Conservation (phyloP, 2,329 filamentous ascomycete species). For the Myriangium duriaei region DNA sequence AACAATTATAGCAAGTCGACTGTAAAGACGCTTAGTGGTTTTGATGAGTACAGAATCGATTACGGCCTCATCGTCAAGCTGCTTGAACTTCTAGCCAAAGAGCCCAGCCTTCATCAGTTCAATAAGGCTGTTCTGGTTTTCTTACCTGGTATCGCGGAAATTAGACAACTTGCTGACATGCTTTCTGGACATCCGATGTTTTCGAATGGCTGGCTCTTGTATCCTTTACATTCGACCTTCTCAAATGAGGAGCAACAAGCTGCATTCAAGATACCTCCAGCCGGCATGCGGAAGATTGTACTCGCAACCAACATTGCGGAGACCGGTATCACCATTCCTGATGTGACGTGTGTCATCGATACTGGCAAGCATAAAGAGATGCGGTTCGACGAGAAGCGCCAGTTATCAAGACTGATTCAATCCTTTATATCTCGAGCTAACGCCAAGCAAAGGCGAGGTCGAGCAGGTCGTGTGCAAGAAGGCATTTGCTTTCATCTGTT, state of each 20-base stretch:
- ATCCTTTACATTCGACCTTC: slow-evolving; percentile 86
- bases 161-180: slow-evolving; percentile 59
- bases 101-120: slow-evolving; percentile 53
- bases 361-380: slow-evolving; percentile 96
- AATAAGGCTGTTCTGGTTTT: slow-evolving; percentile 93
- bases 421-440: slow-evolving; percentile 93
- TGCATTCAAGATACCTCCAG: slow-evolving; percentile 75
- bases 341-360: slow-evolving; percentile 93
- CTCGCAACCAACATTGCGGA: slow-evolving; percentile 97
- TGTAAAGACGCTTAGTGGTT: slow-evolving; percentile 56
- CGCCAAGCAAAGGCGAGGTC: slow-evolving; percentile 84
- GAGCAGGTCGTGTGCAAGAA: slow-evolving; percentile 89
- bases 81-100: slow-evolving; percentile 60
- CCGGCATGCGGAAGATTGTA: slow-evolving; percentile 79
- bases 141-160: slow-evolving; percentile 80
- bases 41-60: slow-evolving; percentile 87
- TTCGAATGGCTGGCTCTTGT: slow-evolving; percentile 65
- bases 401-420: slow-evolving; percentile 81
- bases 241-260: slow-evolving; percentile 93
- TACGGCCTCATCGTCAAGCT: slow-evolving; percentile 75
- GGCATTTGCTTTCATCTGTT: slow-evolving; percentile 95
- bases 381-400: slow-evolving; percentile 86
- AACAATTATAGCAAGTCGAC: slow-evolving; percentile 66
- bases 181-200: slow-evolving; percentile 67
- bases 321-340: slow-evolving; percentile 95